Evolutionary conservation across 176 grass and related monocot genomes (phyloP), one percentile per base, ranked within the genome.

Genomic region (Saccharum officinarum): DNA sequence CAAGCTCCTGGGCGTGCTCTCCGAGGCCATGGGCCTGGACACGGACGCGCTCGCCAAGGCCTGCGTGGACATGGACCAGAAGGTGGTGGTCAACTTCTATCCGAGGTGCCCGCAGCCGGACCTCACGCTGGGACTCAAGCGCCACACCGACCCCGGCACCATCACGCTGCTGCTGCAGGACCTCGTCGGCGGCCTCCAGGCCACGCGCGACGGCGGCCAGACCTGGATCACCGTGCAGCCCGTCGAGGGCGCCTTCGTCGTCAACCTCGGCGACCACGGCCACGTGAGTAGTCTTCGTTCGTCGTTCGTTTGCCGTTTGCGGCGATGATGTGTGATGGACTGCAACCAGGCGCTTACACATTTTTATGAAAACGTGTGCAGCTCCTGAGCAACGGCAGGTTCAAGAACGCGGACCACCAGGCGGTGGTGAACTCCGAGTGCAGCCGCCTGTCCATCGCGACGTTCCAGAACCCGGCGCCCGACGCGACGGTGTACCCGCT

Each of bases 381-480:
- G 93, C 94, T 76, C 70, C 14, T 98, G 84, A 98, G 93, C 87
- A 98, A 98, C 17, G 96, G 93, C 2, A 85, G 96, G 67, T 98
- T 98, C 91, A 95, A 91, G 93, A 98, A 95, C 39, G 93, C 93
- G 0, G 93, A 98, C 16, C 96, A 98, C 81, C 96, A 98, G 87
- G 91, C 91, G 10, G 93, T 94, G 57, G 96, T 98, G 86, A 98
- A 95, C 91, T 90, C 88, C 6, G 84, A 95, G 81, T 83, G 69
- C 89, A 80, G 89, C 86, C 25, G 93, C 55, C 86, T 98, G 49
- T 94, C 93, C 10, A 86, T 98, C 68, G 96, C 93, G 13, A 92
- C 96, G 38, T 98, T 98, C 78, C 93, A 98, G 88, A 98, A 95
- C n/a, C n/a, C n/a, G n/a, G n/a, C n/a, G n/a, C n/a, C n/a, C n/a